Base-by-base conservation (phyloP, 2,329 filamentous ascomycete genomes). In the Neocucurbitaria cava region DNA sequence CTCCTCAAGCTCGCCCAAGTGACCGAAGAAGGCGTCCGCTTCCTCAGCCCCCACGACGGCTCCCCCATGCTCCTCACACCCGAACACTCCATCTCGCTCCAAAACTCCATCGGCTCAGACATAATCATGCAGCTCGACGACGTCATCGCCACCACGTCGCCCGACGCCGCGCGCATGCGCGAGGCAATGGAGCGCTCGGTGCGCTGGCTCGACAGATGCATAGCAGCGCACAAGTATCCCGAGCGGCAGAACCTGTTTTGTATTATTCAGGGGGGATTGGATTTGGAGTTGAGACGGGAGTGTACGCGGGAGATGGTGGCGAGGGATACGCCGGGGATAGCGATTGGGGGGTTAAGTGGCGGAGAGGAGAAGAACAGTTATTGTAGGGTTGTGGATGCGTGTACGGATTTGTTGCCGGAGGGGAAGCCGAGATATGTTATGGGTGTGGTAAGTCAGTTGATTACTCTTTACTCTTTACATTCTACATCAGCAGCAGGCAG, bases 61-160 rank as follows among this genome's bases (percentile, higher is more conserved):
- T 88, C 87, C 2, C 94, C 94, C 7, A 98, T 99, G 95, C 87
- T 99, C 10, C 87, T 99, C 42, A 99, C 95, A 0, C 95, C 95
- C 0, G 96, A 99, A 76, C 94, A 98, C 79, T 98, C 95, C 0
- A 97, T 99, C 67, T 89, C 88, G 10, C 83, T 99, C 3, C 95
- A 99, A 75, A 98, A 99, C 77, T 94, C 89, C 49, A 99, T 99
- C 69, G 95, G 95, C 61, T 96, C 92, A 60, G 95, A 99, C 77
- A 98, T 99, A 66, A 97, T 98, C 64, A 99, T 99, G 96, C 96
- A 99, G 78, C 87, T 99, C 3, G 95, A 99, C 81, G 96, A 99
- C 76, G 96, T 99, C 13, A 89, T 99, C 46, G 94, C 92, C 26
- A 98, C 95, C 0, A 99, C 95, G 0, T 97, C 92, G 0, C 94